Evolutionary conservation across 106 monocot species (phyloP).

Genomic region (Dendrobium nobile): DNA sequence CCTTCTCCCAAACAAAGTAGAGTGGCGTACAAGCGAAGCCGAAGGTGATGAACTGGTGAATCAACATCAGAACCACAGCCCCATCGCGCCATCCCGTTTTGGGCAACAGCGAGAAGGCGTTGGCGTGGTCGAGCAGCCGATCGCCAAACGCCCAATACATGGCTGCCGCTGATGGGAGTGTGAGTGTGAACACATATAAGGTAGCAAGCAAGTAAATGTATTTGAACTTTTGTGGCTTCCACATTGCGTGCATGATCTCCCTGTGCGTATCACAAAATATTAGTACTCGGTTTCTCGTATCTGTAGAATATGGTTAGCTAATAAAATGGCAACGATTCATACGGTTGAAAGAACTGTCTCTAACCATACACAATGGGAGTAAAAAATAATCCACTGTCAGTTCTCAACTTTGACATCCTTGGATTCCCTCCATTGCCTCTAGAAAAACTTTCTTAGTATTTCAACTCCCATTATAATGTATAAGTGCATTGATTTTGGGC

Average conservation of each 20-base stretch:
- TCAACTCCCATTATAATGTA: no score
- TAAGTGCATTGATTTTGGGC: no score
- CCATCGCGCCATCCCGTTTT: slow-evolving; percentile 25
- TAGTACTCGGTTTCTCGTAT: background rate
- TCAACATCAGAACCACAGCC: slow-evolving; percentile 26
- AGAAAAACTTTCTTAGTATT: no score
- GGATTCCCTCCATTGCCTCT: no score
- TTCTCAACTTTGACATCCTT: no score
- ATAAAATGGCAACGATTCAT: no score
- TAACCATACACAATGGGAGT: no score
- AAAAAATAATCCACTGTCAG: no score
- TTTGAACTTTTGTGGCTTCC: slow-evolving; percentile 79
- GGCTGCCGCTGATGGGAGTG: slow-evolving; percentile 54
- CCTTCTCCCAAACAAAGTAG: slow-evolving; percentile 87
- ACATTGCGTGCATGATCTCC: slow-evolving; percentile 60
- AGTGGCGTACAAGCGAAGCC: slow-evolving; percentile 77
- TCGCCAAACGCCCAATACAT: slow-evolving; percentile 80
- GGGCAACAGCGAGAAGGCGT: slow-evolving; percentile 46
- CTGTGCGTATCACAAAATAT: background rate
- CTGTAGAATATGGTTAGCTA: no score
- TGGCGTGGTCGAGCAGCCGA: slow-evolving; percentile 50
- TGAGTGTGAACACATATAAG: slow-evolving; percentile 63
- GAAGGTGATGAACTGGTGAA: slow-evolving; percentile 63
- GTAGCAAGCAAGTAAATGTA: slow-evolving; percentile 63
- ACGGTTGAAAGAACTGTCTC: no score